Base-by-base conservation (phyloP, 202 grass and related monocot species). In the Eragrostis tef region DNA sequence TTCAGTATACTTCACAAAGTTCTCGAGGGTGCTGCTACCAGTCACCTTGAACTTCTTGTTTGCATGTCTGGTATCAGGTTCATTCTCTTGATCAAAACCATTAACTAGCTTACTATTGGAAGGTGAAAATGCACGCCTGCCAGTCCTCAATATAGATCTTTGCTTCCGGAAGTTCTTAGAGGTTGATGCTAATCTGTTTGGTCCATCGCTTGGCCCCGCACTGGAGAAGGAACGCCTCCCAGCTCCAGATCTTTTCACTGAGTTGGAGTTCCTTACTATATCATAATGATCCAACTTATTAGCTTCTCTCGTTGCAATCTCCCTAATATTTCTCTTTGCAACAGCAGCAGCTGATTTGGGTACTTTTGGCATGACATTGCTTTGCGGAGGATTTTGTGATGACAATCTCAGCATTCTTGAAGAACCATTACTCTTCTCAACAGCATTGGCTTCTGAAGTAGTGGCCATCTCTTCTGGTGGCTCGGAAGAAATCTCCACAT, bases 161-260 rank as follows among this genome's bases (percentile, higher is more conserved):
- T 94, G 85, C 27, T 94, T 97, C 44, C 78, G 85, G 52, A 91
- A 88, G 64, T 86, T 91, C 75, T 77, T 91, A 71, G 80, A 90
- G 54, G 81, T 65, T 74, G 69, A 72, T 48, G 71, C 57, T 73
- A 48, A 26, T 53, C 65, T 85, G 39, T 79, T 74, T 59, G 75
- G 27, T 54, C 89, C 85, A 76, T 69, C 73, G 29, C 57, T 81
- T 61, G 51, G 45, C 47, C 64, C 79, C 67, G 71, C 83, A 49
- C 71, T 64, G 24, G 78, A 76, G n/a, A 74, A 61, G 24, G 83
- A 81, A 79, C 41, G 79, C 70, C 48, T 57, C 29, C 49, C 76
- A 81, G 27, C 53, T 83, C 25, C 71, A 77, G 64, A 81, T 64
- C 83, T 59, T 79, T 86, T 84, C 3, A 3, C 50, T 5, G 46